Evolutionary conservation across 2,329 filamentous ascomycete species (phyloP).

Genomic region (Cladosporium halotolerans): DNA sequence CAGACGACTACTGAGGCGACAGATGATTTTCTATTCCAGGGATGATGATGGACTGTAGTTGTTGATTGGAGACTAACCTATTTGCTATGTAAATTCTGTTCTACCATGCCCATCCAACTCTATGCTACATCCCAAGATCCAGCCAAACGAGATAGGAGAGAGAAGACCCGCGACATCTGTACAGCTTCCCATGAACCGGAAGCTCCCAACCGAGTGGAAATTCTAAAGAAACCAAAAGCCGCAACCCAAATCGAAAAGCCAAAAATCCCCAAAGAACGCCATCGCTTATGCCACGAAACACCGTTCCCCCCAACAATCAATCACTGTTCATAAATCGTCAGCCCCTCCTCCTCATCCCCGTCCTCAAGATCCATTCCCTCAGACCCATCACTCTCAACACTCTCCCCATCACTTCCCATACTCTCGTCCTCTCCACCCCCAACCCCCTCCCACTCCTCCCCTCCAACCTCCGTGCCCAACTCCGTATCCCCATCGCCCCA

Average conservation of each 20-base stretch:
- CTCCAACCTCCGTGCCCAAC: slow-evolving; percentile 22
- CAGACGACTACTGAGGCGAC: no score
- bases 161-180: not conserved
- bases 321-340: slow-evolving; percentile 19
- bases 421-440: not conserved
- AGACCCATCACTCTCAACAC: slow-evolving; percentile 15
- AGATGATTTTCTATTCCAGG: no score
- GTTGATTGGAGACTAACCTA: not conserved
- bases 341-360: slow-evolving; percentile 23
- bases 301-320: not conserved
- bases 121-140: not conserved
- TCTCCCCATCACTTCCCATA: slow-evolving; percentile 3
- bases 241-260: not conserved
- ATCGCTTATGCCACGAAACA: not conserved
- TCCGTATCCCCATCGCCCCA: slow-evolving; percentile 30
- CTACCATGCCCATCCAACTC: not conserved
- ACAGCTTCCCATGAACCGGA: not conserved
- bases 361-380: slow-evolving; percentile 1
- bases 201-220: not conserved
- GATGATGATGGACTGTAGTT: not conserved
- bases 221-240: not conserved
- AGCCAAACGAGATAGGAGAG: not conserved
- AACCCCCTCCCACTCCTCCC: slow-evolving; percentile 32
- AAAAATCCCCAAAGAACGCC: not conserved
- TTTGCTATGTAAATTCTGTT: not conserved